Base-by-base conservation (phyloP, 192 early-diverging fungal genomes). In the Coemansia sp. region DNA sequence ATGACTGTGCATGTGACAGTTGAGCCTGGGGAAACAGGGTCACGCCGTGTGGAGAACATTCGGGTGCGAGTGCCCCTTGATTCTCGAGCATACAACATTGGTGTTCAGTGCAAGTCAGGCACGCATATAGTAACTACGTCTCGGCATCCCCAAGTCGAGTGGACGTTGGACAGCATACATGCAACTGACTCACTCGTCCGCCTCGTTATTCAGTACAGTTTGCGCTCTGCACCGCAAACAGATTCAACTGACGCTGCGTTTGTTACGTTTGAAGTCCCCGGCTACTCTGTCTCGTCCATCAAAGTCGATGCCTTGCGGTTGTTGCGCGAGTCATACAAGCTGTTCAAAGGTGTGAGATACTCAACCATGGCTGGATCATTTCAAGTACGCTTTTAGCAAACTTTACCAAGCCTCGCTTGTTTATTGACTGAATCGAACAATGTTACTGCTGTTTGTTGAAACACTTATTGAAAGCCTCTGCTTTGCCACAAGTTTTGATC, bases 271-370 rank as follows among this genome's bases (percentile, higher is more conserved):
- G 70, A 78, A 56, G 63, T 78, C n/a, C 56, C 70, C 14, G 70
- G 75, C 0, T 66, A 57, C 60, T 78, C 75, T 22, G 66, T 62
- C 4, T 72, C 75, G 2, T 72, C 75, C 0, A 25, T 78, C 38
- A 78, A 78, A 52, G 70, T 78, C 11, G 70, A 78, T 22, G 71
- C 75, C 7, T 50, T 78, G 29, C 65, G 61, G 45, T 23, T 78
- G 24, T 39, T 72, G n/a, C 58, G 69, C 21, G 75, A 78, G 57
- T 67, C 75, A 0, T 78, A 78, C 66, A 78, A 78, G 62, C 22
- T 72, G 23, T 72, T 66, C 53, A 78, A 78, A 43, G 75, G 75
- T 15, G 75, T 78, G 55, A 66, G 70, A 2, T 72, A 72, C 41
- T 56, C 68, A 10, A 78, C 75, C 15, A 63, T 62, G 56, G 66